A percentile compares a stretch with the other conserved stretches of the same genome.
Evolutionary conservation across 1,284 basidiomycete genomes (phyloP).

Genomic region (Peniophora sp.): DNA sequence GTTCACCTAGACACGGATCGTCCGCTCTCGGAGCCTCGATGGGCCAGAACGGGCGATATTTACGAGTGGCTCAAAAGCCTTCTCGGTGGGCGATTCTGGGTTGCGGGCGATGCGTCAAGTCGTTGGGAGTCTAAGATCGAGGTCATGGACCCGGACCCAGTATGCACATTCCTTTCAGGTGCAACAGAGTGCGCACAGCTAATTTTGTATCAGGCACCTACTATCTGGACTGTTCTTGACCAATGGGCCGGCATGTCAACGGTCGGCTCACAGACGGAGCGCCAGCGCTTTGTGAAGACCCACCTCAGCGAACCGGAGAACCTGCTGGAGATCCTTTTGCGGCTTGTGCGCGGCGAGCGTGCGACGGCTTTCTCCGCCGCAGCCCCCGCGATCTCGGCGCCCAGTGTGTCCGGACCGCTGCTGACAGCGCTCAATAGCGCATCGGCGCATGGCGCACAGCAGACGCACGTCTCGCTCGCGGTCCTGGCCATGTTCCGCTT

Average conservation of each 20-base stretch:
- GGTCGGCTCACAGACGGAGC: constrained; percentile 66
- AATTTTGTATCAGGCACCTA: constrained; percentile 60
- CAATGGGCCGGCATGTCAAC: constrained; percentile 80
- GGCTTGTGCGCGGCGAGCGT: constrained; percentile 82
- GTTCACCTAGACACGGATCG: constrained; percentile 78
- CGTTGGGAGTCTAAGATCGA: constrained; percentile 92
- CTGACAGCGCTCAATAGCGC: constrained; percentile 58
- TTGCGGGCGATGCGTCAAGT: constrained; percentile 58
- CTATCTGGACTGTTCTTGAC: constrained; percentile 83
- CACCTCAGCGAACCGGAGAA: constrained; percentile 83
- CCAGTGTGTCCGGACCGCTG: constrained; percentile 54
- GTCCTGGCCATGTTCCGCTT: constrained; percentile 87
- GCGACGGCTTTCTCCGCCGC: constrained; percentile 63
- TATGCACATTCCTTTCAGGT: constrained; percentile 35
- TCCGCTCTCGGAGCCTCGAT: constrained; percentile 89
- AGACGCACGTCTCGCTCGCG: constrained; percentile 88
- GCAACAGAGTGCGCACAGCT: constrained; percentile 7
- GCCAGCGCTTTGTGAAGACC: constrained; percentile 81
- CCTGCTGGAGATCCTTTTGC: constrained; percentile 82
- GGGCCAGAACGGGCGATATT: constrained; percentile 91
- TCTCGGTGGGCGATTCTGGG: constrained; percentile 79
- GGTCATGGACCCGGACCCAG: constrained; percentile 91
- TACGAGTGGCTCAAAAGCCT: constrained; percentile 89
- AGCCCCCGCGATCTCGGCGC: constrained; percentile 47
- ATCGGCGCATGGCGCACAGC: constrained; percentile 76